These are phyloP conservation scores for Gamsiella multidivaricata DNA, from an alignment of 192 early-diverging fungal genomes.

Conservation along the genomic window DNA sequence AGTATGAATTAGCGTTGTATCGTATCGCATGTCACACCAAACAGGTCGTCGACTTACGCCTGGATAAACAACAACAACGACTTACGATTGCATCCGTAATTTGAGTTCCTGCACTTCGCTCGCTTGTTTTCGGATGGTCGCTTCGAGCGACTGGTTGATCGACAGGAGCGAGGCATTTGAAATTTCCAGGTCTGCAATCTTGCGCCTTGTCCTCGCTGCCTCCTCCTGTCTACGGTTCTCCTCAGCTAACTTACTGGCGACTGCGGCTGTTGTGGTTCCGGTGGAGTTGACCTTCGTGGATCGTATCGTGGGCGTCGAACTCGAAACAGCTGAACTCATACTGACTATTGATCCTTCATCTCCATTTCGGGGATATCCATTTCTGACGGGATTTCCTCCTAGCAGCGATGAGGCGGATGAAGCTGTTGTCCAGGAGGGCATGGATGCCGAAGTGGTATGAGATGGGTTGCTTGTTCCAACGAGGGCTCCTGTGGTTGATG, in stretches of 20 bases:
- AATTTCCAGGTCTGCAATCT: conserved; percentile 69
- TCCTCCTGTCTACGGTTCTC: conserved; percentile 38
- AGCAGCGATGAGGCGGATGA: neutral
- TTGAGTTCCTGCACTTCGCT: conserved; percentile 60
- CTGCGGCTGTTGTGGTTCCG: conserved; percentile 4
- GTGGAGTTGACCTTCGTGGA: conserved; percentile 7
- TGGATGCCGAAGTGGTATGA: neutral
- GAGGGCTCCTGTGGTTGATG: conserved; percentile 10
- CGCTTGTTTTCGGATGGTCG: conserved; percentile 59
- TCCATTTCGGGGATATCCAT: conserved; percentile 11
- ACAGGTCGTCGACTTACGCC: neutral
- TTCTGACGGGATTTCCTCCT: neutral
- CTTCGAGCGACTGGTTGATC: conserved; percentile 64
- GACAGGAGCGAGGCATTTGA: conserved; percentile 62
- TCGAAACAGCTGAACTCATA: conserved; percentile 7
- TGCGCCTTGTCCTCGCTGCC: conserved; percentile 42
- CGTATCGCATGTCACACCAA: neutral
- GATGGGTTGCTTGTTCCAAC: neutral
- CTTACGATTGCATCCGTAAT: conserved; percentile 49
- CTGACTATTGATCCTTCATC: conserved; percentile 23
- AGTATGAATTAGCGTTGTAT: neutral
- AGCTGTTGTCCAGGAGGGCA: neutral
- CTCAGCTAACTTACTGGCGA: conserved; percentile 15
- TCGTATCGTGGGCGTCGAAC: conserved; percentile 11
- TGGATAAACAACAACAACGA: neutral